Evolutionary conservation across 2,329 filamentous ascomycete genomes (phyloP), one percentile per base, ranked within the genome.

Genomic region (Colletotrichum costaricense): DNA sequence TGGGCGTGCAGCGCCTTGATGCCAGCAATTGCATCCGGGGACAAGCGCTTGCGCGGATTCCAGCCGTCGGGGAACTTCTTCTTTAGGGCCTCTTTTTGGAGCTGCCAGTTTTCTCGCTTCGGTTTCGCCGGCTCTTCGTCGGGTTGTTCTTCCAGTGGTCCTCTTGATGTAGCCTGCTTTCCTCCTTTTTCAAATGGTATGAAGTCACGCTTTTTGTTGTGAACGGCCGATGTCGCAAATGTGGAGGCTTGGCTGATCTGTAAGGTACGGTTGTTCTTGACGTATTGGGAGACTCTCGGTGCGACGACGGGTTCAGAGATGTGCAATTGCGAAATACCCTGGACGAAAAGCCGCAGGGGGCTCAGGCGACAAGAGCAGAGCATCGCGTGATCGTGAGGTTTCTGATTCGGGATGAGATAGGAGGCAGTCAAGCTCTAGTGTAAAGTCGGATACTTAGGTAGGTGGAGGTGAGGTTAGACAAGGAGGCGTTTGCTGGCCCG

Each of bases 1-100:
- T 95, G 92, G 30, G 88, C 85, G 81, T 98, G 91, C 42, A 99
- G 86, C 24, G 94, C 92, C 55, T 95, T 92, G 77, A 99, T 97
- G 55, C 95, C 95, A n/a, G 94, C 92, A 38, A 98, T 86, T 1
- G 95, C 95, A 82, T 98, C 96, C 0, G 97, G 97, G 0, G 97
- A 98, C 11, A 99, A 88, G 72, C 92, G 92, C 82, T 97, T 98
- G 62, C 90, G 89, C 35, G 97, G 96, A 33, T 88, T 88, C 95
- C 96, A 99, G 11, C 92, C 91, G 8, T 92, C 89, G 2, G 91
- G 91, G 76, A 98, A 97, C 79, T 98, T 99, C 74, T 90, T 83
- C 77, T 92, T 89, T 46, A 97, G 83, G 0, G 91, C 93, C 2
- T 85, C 85, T 81, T 98, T 98, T 76, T 98, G 93, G 16, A 90